phyloP scores from a whole-genome alignment of 2,329 filamentous ascomycete genomes.

The Cyphellophora europaea region DNA sequence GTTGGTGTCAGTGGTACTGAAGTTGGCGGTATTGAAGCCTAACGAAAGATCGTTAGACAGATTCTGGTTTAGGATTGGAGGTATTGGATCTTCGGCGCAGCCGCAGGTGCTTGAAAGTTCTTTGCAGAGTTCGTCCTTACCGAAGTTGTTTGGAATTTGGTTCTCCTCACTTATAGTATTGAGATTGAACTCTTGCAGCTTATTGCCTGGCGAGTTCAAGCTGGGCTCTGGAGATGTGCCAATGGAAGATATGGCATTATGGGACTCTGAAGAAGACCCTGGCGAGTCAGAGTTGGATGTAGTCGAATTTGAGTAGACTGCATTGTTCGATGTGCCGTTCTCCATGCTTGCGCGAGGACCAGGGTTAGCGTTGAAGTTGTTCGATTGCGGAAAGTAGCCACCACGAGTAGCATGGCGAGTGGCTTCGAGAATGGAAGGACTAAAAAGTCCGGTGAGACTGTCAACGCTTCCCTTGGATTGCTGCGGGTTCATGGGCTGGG shows the following conservation, averaged over 20 bases:
- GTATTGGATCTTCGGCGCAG: constrained; percentile 22
- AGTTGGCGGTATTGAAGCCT: constrained; percentile 24
- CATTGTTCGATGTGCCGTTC: constrained; percentile 15
- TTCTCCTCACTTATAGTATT: constrained; percentile 24
- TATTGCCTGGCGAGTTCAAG: constrained; percentile 31
- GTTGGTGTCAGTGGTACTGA: constrained; percentile 16
- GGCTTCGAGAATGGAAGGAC: constrained; percentile 42
- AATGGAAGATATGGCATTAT: constrained; percentile 36
- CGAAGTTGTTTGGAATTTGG: constrained; percentile 13
- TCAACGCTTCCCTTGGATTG: constrained; percentile 13
- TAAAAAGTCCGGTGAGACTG: constrained; percentile 52
- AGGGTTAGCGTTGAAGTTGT: constrained; percentile 8
- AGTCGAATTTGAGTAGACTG: constrained; percentile 21
- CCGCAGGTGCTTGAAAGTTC: constrained; percentile 36
- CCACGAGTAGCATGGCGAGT: constrained; percentile 31
- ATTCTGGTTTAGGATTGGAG: constrained; percentile 21
- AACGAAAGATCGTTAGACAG: constrained; percentile 13
- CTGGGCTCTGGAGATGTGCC: constrained; percentile 41
- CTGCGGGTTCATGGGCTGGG: constrained; percentile 7
- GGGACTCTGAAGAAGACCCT: constrained; percentile 38
- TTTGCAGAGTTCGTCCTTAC: constrained; percentile 36
- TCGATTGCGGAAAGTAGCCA: constrained; percentile 34
- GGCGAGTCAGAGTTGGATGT: constrained; percentile 37
- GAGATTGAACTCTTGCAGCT: constrained; percentile 24
- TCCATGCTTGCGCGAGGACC: constrained; percentile 4